Conservation (phyloP, 2,329 filamentous ascomycete genomes). For the Graphium sp. region DNA sequence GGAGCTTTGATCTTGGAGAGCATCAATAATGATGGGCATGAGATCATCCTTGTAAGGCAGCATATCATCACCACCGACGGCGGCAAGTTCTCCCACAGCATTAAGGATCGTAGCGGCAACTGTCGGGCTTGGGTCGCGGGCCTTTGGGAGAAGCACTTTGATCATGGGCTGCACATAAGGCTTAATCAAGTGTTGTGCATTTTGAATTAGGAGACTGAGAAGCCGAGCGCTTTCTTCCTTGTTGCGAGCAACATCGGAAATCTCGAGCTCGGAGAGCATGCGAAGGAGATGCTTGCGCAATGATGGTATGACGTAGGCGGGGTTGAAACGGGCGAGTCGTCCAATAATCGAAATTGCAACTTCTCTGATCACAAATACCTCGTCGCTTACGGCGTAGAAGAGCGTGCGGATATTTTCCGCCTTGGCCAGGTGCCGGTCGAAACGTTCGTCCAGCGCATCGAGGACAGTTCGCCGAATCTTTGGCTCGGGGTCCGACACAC, state of each 20-base stretch:
- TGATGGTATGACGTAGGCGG: conserved; percentile 93
- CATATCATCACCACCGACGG: conserved; percentile 89
- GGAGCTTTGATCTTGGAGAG: conserved; percentile 85
- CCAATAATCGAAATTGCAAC: conserved; percentile 94
- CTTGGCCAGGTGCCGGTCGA: conserved; percentile 91
- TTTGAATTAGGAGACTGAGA: conserved; percentile 80
- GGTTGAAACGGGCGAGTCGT: conserved; percentile 77
- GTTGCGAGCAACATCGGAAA: conserved; percentile 82
- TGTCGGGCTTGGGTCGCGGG: conserved; percentile 66
- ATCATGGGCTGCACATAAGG: conserved; percentile 97
- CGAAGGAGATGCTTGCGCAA: conserved; percentile 90
- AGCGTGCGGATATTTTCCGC: conserved; percentile 93
- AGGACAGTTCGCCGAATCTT: conserved; percentile 82
- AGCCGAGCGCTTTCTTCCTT: conserved; percentile 94
- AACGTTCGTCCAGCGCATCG: conserved; percentile 76
- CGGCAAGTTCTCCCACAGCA: conserved; percentile 85
- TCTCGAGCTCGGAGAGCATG: conserved; percentile 88
- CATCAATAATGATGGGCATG: conserved; percentile 90
- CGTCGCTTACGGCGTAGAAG: conserved; percentile 91
- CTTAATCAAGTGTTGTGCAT: conserved; percentile 83
- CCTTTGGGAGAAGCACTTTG: conserved; percentile 82
- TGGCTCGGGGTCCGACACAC: conserved; percentile 79
- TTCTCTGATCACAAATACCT: conserved; percentile 81
- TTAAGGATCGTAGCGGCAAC: conserved; percentile 92
- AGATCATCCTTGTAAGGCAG: conserved; percentile 75